Base-by-base conservation (phyloP, 1,284 basidiomycete species). In the Vanrija sp. region DNA sequence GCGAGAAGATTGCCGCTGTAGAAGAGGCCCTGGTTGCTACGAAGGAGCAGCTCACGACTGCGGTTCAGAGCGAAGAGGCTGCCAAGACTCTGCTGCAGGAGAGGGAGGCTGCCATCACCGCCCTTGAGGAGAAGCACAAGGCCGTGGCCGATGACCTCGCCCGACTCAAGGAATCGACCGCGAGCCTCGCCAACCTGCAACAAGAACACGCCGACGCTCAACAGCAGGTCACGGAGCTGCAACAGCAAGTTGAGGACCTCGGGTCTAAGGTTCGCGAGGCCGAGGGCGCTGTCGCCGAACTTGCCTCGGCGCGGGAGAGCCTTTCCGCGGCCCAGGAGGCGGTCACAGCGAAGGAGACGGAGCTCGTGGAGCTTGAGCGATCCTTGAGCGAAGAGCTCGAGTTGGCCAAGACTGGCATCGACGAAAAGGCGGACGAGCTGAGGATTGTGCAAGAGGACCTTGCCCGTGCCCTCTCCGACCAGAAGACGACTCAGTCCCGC, bases 391-490 rank as follows among this genome's bases (percentile, higher is more conserved):
- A 47, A 27, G 51, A 55, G 24, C 20, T 59, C 6, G 58, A 56
- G 16, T 54, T 58, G 4, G 45, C 67, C 3, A 49, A 57, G 16
- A 36, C 44, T 4, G 50, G 62, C 22, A 47, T 69, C 8, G 22
- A 57, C 7, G 49, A 54, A 24, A 55, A 52, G n/a, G 20, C 37
- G 31, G 44, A 10, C 3, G 19, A 41, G 20, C 37, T 45, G 23
- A 12, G 41, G 1, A n/a, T 14, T 2, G 42, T 45, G 4, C 35
- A 37, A 18, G 53, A 41, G 10, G 39, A 38, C 4, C 25, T 54
- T 7, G 19, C 37, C 2, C 39, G 39, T 12, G 44, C 39, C 3
- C 16, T 45, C 37, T 23, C 22, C 15, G 47, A 49, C 18, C 43
- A 23, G 12, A 39, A 49, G 20, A 24, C 35, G 3, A 38, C 47